Conservation (phyloP, 1,139 yeast species). For the Candida sanyaensis region DNA sequence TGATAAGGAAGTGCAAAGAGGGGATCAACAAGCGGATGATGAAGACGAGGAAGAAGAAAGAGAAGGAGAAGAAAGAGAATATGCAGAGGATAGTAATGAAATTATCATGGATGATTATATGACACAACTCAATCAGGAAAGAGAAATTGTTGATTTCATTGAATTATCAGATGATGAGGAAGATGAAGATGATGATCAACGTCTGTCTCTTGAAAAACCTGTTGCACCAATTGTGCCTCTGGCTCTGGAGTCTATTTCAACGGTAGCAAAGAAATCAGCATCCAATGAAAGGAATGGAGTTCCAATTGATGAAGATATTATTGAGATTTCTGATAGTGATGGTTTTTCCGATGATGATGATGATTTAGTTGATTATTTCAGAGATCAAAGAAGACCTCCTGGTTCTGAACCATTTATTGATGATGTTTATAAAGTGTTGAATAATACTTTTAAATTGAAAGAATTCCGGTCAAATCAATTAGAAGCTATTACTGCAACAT, state of each 20-base stretch:
- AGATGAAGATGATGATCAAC: constrained; percentile 16
- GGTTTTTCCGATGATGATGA: constrained; percentile 43
- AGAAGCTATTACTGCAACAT: constrained; percentile 82
- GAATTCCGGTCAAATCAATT: constrained; percentile 82
- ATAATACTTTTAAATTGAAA: constrained; percentile 59
- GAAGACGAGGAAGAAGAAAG: constrained; percentile 11
- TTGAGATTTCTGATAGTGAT: constrained; percentile 23
- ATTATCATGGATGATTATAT: constrained; percentile 33
- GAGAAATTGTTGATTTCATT: constrained; percentile 35
- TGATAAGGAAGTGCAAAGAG: no score
- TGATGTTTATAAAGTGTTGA: constrained; percentile 64
- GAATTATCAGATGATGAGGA: constrained; percentile 38
- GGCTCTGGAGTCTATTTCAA: no score
- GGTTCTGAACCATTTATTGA: constrained; percentile 40
- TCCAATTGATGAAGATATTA: background rate
- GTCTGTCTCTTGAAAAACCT: background rate
- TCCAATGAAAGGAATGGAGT: no score
- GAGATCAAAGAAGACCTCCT: constrained; percentile 21
- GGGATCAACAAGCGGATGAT: constrained; percentile 10
- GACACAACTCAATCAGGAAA: constrained; percentile 45
- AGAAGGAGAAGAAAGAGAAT: constrained; percentile 12
- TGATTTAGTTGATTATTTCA: constrained; percentile 27
- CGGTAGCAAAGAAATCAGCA: no score
- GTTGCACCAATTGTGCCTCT: background rate
- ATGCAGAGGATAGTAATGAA: constrained; percentile 28